phyloP scores from a whole-genome alignment of 306 rosid genomes.

The Carpinus viminea region DNA sequence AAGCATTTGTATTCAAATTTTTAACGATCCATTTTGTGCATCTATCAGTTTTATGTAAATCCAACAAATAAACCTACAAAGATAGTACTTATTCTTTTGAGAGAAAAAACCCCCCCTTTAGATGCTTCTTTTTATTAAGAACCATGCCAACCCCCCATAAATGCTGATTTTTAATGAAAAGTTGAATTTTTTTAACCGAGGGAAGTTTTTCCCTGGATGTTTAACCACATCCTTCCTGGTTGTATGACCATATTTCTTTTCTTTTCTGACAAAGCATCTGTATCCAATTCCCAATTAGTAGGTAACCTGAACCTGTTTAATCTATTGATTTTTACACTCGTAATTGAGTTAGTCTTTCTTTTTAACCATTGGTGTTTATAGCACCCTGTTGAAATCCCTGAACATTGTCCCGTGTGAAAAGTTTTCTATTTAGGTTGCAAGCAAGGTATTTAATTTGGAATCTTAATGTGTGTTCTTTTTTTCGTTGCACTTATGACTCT shows the following conservation, averaged over 20 bases:
- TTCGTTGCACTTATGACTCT: neutral
- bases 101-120: neutral
- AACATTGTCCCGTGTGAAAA: neutral
- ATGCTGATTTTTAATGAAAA: neutral
- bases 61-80: too few species aligned
- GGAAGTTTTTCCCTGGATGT: neutral
- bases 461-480: neutral
- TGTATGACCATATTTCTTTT: too few species aligned
- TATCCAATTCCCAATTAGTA: neutral
- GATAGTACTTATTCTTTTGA: neutral
- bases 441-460: neutral
- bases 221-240: neutral
- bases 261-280: neutral
- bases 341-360: neutral
- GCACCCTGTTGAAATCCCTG: neutral
- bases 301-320: neutral
- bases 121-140: neutral
- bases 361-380: neutral
- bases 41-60: neutral
- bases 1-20: neutral
- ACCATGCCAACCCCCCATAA: neutral
- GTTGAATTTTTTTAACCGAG: too few species aligned
- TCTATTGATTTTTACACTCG: neutral
- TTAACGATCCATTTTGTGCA: neutral
- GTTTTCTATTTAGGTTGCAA: neutral